Evolutionary conservation across 1,284 basidiomycete species (phyloP).

Genomic region (Microstroma glucosiphilum): DNA sequence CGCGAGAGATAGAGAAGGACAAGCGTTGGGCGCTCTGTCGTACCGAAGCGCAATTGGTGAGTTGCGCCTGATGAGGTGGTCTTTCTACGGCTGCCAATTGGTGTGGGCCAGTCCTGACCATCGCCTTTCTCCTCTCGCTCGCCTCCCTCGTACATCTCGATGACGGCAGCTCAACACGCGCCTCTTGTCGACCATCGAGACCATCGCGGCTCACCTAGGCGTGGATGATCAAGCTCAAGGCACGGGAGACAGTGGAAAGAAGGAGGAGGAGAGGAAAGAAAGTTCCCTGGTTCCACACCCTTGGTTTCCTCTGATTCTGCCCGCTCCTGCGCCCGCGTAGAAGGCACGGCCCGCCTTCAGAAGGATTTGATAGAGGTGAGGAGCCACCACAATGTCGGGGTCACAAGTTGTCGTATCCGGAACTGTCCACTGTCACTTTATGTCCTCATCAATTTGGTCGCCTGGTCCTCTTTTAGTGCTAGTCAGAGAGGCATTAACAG

Average conservation of each 20-base stretch:
- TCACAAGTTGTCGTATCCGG: too few relatives aligned
- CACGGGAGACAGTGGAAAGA: not conserved
- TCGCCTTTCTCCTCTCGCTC: too few relatives aligned
- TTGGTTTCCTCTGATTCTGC: not conserved
- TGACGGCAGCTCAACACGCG: not conserved
- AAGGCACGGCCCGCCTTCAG: too few relatives aligned
- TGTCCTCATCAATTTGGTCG: too few relatives aligned
- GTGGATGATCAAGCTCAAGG: not conserved
- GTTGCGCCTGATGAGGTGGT: slow-evolving; percentile 3
- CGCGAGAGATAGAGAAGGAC: not conserved
- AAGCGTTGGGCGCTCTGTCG: not conserved
- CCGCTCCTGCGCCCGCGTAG: too few relatives aligned
- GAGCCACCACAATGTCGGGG: too few relatives aligned
- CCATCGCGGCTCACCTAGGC: not conserved
- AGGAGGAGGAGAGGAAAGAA: not conserved
- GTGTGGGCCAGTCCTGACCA: too few relatives aligned
- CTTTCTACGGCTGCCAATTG: not conserved
- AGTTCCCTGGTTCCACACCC: not conserved
- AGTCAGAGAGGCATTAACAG: too few relatives aligned
- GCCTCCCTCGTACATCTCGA: too few relatives aligned
- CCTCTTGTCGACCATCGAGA: not conserved
- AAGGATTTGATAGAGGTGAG: too few relatives aligned
- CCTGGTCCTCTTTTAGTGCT: too few relatives aligned
- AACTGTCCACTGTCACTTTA: too few relatives aligned
- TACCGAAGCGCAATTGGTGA: not conserved